Base-by-base conservation (phyloP, 148 eudicot species). In the Gaultheria prostrata region DNA sequence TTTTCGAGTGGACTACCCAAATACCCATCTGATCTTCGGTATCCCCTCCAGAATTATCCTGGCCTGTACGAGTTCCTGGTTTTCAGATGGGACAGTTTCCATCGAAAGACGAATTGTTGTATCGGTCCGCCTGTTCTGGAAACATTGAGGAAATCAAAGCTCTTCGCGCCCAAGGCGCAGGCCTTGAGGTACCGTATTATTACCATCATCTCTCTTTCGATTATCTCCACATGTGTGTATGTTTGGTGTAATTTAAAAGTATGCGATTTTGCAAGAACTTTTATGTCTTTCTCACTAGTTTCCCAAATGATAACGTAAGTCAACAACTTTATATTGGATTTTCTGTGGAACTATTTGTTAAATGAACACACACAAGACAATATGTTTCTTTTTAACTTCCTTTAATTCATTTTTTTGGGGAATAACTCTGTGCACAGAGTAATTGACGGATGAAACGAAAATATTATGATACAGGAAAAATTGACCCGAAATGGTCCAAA, bases 91-190 rank as follows among this genome's bases (percentile, higher is more conserved):
- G 99, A 82, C 93, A 84, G 81, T 90, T 87, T 57, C 95, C 89
- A 87, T 96, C 99, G 70, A 96, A 92, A 84, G 99, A 92, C 80
- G 97, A 94, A 83, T 87, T 91, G 88, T 81, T 96, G 87, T 91
- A 85, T 82, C 95, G 93, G 84, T 95, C 95, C 51, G 98, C 93
- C 1, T 86, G 82, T 79, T 90, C 84, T 85, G 97, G 94, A 0
- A 92, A 91, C 56, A 35, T 87, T 67, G 95, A 93, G 50, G 93
- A 91, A 11, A 90, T 97, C 86, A 97, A 90, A 91, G 49, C 92
- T 79, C 99, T 97, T 79, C 90, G 74, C 81, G 75, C 82, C 14
- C 88, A 93, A 80, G 99, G 99, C 74, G 98, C 93, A 84, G 93
- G 91, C 74, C 97, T 96, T 48, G 98, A 96, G 98, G 98, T 94